Evolutionary conservation across 352 stramenopile genomes (phyloP), one percentile per base, ranked within the genome.

Genomic region (Phytophthora tentaculata): DNA sequence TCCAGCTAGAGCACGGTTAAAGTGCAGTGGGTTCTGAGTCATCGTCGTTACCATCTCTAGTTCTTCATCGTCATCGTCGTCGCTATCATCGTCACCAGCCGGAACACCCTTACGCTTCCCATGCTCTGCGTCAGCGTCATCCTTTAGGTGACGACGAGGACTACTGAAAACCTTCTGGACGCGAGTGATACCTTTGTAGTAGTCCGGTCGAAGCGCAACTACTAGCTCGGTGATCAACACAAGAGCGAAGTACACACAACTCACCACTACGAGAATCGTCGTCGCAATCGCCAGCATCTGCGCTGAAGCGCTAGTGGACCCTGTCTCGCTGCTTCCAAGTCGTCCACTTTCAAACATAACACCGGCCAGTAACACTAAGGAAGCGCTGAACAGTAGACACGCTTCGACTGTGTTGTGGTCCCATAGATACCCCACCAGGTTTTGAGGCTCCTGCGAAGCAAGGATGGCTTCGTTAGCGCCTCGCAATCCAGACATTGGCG

Each of bases 371-470:
- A 92, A 53, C 14, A 90, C 78, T 9, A 94, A 71, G 26, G 83
- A 88, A 26, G 85, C 81, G 45, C 83, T 91, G 43, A 91, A 90
- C 14, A 94, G 73, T 17, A 94, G 68, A 45, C 80, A 83, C 0
- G 80, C 78, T 56, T 94, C 86, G 9, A 94, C 81, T 1, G 85
- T 91, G 61, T 94, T 94, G 76, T 94, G 88, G 37, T 94, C 81
- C 81, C 79, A 91, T 16, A 91, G 73, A 45, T 88, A 90, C 47
- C 85, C 82, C 37, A 74, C 69, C 45, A 87, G 45, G 17, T 74
- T 81, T 37, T 86, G 79, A 7, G 69, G 61, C 28, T 86, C 77
- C 53, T 72, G 63, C 17, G 69, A 71, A 20, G 60, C 64, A 24
- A 77, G 58, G 20, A 76, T 73, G 10, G 69, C 64, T 43, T 76